phyloP scores from a whole-genome alignment of 129 eudicot species.

The Helichrysum umbraculigerum region DNA sequence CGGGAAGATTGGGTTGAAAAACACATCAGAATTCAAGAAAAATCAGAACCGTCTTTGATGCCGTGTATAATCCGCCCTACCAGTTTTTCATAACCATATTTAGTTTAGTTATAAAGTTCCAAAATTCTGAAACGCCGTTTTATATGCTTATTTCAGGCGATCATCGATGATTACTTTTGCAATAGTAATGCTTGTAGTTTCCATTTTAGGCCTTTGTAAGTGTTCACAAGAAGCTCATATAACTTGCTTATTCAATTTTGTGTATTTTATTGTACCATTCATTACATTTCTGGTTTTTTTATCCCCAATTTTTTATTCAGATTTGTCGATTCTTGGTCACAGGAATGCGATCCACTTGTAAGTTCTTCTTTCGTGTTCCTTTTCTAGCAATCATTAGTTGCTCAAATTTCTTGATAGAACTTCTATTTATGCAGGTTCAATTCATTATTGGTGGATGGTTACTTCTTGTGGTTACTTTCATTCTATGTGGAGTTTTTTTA shows the following conservation, averaged over 20 bases:
- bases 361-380: constrained; percentile 31
- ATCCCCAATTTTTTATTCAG: constrained; percentile 38
- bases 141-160: constrained; percentile 54
- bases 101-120: neutral
- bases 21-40: constrained; percentile 69
- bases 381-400: neutral
- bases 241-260: neutral
- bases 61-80: constrained; percentile 53
- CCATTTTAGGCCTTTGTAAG: constrained; percentile 89
- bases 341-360: constrained; percentile 76
- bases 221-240: constrained; percentile 22
- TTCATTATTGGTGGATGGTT: constrained; percentile 93
- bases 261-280: neutral
- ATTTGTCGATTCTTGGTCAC: constrained; percentile 70
- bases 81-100: neutral
- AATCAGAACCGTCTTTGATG: constrained; percentile 64
- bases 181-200: constrained; percentile 67
- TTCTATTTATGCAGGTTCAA: constrained; percentile 63
- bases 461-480: constrained; percentile 81
- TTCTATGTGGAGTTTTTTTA: constrained; percentile 84
- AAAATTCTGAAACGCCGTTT: neutral
- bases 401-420: constrained; percentile 21
- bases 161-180: constrained; percentile 73
- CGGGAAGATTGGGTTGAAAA: constrained; percentile 61
- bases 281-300: neutral